A percentile compares a stretch with the other conserved stretches of the same genome.
These are phyloP conservation scores for Claviceps quebecensis DNA, from an alignment of 2,329 filamentous ascomycete species.

Conservation along the genomic window DNA sequence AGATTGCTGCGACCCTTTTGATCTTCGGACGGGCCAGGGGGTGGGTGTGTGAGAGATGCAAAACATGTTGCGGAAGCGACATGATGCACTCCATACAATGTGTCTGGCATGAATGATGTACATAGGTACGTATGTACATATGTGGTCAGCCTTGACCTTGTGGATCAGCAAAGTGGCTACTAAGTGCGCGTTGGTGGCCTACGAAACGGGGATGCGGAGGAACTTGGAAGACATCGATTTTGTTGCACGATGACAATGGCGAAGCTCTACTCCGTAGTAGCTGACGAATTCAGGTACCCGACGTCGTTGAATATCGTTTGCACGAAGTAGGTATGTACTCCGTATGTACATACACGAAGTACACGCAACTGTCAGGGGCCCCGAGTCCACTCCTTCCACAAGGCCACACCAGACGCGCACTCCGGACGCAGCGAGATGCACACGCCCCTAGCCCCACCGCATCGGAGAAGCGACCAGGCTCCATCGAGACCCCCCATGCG, in stretches of 20 bases:
- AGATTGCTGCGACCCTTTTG: conserved; percentile 1
- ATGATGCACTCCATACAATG: neutral
- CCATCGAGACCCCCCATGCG: neutral
- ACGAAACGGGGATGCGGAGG: neutral
- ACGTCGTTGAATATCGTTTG: too few relatives aligned
- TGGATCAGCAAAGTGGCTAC: neutral
- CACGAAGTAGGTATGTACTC: too few relatives aligned
- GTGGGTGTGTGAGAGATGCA: neutral
- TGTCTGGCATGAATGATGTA: neutral
- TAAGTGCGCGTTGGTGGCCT: neutral
- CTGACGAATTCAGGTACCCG: neutral
- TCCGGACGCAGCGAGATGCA: neutral
- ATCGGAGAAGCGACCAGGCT: conserved; percentile 3
- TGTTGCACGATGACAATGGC: neutral
- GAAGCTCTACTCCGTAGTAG: neutral
- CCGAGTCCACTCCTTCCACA: neutral
- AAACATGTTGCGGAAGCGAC: neutral
- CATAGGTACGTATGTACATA: too few relatives aligned
- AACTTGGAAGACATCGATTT: neutral
- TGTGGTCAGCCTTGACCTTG: neutral
- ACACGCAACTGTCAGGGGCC: neutral
- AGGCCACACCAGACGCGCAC: neutral
- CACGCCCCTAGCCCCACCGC: conserved; percentile 3
- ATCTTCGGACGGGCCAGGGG: neutral
- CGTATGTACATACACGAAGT: too few relatives aligned